Base-by-base conservation (phyloP, 2,329 filamentous ascomycete genomes). In the Pseudocercospora ulei region DNA sequence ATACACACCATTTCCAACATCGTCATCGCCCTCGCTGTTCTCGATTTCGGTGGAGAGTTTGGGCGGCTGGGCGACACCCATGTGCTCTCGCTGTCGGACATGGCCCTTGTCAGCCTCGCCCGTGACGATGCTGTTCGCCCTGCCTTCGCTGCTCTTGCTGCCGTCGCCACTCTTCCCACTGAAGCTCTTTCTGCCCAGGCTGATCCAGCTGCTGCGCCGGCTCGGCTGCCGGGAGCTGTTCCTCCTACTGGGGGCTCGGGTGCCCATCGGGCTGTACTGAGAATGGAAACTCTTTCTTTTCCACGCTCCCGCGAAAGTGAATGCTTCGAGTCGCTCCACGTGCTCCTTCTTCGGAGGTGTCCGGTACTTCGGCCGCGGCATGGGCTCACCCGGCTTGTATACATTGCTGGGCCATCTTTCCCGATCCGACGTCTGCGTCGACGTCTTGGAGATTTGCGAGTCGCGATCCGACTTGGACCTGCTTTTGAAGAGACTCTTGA, bases 311-410 rank as follows among this genome's bases (percentile, higher is more conserved):
- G 57, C 56, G 50, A 67, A 70, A 41, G 47, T 62, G 56, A 69
- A 71, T 8, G 64, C 52, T 48, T 70, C 67, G 23, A 71, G 60
- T 30, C 62, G 60, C 48, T 65, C 66, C 52, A 67, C 69, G 62
- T 71, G 67, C 49, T 67, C 64, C 26, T 68, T 67, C 41, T 63
- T 63, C 26, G 68, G 66, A 6, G 65, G 63, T 16, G 63, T 59
- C 26, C 67, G 62, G 52, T 71, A 71, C 47, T 71, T 71, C 11
- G 65, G 56, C 13, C 64, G 62, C 3, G 67, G 67, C 65, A 71
- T 69, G 41, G 65, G 62, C 56, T 71, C 67, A 53, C 66, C 67
- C 4, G 67, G 67, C 52, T 65, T 63, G 57, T 70, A 70, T 48
- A 67, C 62, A 42, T 65, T 65, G 51, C 58, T 62, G 12, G 66